Percentiles rank a stretch among this genome's conserved stretches.
Evolutionary conservation across 2,329 filamentous ascomycete species (phyloP).

Genomic region (Microdochium paspali): DNA sequence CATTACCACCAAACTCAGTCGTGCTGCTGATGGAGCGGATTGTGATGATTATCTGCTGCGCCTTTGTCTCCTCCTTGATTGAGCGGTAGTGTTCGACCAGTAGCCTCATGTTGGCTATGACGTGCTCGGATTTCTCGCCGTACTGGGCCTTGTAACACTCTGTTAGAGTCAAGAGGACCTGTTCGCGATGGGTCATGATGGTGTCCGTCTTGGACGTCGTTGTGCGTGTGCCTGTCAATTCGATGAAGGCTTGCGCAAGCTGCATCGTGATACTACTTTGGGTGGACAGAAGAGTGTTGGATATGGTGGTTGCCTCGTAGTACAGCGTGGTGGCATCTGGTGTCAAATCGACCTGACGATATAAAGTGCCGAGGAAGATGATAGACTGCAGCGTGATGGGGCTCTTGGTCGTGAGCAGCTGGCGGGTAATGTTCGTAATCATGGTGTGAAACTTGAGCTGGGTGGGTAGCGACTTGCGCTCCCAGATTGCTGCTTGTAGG

Average conservation of each 20-base stretch:
- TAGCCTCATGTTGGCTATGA: constrained; percentile 3
- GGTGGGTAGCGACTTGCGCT: constrained; percentile 17
- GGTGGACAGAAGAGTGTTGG: constrained; percentile 4
- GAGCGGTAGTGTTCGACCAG: constrained; percentile 5
- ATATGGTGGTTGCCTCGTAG: constrained; percentile 6
- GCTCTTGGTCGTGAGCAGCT: constrained; percentile 14
- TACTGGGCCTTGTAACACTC: constrained; percentile 9
- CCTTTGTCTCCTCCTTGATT: constrained; percentile 7
- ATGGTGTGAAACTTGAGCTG: constrained; percentile 16
- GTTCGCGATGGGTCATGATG: constrained; percentile 17
- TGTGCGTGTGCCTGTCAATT: constrained; percentile 5
- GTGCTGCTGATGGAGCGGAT: constrained; percentile 13
- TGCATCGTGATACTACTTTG: constrained; percentile 7
- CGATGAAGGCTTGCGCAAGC: constrained; percentile 6
- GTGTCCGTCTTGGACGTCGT: constrained; percentile 1
- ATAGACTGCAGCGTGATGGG: constrained; percentile 8
- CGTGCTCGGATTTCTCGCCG: constrained; percentile 5
- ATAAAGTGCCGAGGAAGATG: constrained; percentile 6
- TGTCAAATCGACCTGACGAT: constrained; percentile 6
- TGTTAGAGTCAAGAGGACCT: constrained; percentile 3
- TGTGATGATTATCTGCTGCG: constrained; percentile 3
- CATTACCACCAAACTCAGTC: constrained; percentile 1
- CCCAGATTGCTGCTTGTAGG: constrained; percentile 9
- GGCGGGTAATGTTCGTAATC: constrained; percentile 18
- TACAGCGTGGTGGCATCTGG: constrained; percentile 4